Evolutionary conservation across 2,329 filamentous ascomycete genomes (phyloP).

Genomic region (Pseudocercospora pini-densiflorae): DNA sequence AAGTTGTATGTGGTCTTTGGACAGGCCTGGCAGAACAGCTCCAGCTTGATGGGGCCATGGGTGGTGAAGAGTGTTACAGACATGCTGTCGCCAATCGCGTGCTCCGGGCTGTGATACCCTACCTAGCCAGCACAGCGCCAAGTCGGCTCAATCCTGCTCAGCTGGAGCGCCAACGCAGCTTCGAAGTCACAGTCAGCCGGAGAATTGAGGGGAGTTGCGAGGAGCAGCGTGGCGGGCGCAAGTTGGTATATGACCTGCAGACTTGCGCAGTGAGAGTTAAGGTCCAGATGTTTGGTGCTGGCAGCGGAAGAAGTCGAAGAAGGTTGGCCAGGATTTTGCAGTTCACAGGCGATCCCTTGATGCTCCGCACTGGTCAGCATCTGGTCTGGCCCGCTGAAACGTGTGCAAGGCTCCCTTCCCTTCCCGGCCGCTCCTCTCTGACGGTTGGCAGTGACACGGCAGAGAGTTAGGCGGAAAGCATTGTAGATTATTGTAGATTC

Average conservation of each 20-base stretch:
- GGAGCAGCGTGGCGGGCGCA: not conserved
- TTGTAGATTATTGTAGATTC: not conserved
- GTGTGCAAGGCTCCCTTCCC: not conserved
- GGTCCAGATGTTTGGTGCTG: conserved; percentile 16
- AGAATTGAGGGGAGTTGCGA: conserved; percentile 20
- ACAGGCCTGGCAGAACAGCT: conserved; percentile 93
- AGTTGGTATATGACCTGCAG: conserved; percentile 9
- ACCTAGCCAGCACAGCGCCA: not conserved
- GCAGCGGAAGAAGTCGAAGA: conserved; percentile 6
- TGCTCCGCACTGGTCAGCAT: conserved; percentile 1
- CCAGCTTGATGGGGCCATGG: conserved; percentile 88
- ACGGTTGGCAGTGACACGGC: not conserved
- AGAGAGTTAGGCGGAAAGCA: not conserved
- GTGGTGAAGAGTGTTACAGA: conserved; percentile 76
- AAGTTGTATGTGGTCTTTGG: conserved; percentile 93
- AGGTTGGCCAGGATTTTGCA: not conserved
- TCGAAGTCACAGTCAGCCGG: conserved; percentile 12
- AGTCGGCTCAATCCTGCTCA: conserved; percentile 13
- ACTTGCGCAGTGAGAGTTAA: not conserved
- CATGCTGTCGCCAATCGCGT: conserved; percentile 40
- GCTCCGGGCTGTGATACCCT: not conserved
- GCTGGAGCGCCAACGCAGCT: conserved; percentile 10
- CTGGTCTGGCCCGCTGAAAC: not conserved
- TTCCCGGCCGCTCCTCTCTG: not conserved
- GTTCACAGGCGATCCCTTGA: not conserved